A percentile compares a stretch with the other conserved stretches of the same genome.
phyloP scores from a whole-genome alignment of 768 basidiomycete species.

The Galerina sulciceps region DNA sequence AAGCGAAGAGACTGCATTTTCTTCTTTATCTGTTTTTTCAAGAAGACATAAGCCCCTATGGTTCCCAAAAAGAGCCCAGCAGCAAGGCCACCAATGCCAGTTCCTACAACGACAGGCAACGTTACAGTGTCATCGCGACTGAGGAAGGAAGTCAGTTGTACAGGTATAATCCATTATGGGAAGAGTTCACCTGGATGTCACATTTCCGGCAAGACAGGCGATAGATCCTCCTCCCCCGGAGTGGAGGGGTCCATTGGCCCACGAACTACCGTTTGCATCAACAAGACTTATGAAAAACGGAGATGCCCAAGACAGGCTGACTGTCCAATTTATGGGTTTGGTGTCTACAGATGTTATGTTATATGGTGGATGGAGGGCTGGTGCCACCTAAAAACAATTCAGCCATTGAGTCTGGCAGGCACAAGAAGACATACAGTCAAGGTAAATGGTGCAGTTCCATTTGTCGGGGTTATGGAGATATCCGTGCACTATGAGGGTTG shows the following conservation, averaged over 20 bases:
- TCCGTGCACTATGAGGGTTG: constrained; percentile 53
- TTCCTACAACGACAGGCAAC: constrained; percentile 34
- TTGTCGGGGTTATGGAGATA: constrained; percentile 53
- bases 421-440: constrained; percentile 48
- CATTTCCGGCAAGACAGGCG: constrained; percentile 42
- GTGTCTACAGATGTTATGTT: constrained; percentile 53
- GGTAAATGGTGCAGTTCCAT: constrained; percentile 64
- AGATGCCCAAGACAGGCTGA: constrained; percentile 52
- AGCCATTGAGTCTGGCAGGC: not conserved
- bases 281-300: constrained; percentile 61
- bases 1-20: constrained; percentile 24
- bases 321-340: constrained; percentile 60
- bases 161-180: not conserved
- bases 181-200: constrained; percentile 22
- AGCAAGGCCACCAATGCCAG: constrained; percentile 43
- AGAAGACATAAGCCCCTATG: constrained; percentile 33
- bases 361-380: constrained; percentile 62
- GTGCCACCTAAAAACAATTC: constrained; percentile 48
- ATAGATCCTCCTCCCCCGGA: constrained; percentile 51
- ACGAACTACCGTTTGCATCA: constrained; percentile 52
- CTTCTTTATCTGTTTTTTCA: constrained; percentile 30
- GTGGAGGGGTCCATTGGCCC: constrained; percentile 64
- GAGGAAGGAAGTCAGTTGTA: not conserved
- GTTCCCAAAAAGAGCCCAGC: constrained; percentile 40
- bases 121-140: constrained; percentile 17